Conservation (phyloP, 257 asterid genomes). For the Scutellaria baicalensis region DNA sequence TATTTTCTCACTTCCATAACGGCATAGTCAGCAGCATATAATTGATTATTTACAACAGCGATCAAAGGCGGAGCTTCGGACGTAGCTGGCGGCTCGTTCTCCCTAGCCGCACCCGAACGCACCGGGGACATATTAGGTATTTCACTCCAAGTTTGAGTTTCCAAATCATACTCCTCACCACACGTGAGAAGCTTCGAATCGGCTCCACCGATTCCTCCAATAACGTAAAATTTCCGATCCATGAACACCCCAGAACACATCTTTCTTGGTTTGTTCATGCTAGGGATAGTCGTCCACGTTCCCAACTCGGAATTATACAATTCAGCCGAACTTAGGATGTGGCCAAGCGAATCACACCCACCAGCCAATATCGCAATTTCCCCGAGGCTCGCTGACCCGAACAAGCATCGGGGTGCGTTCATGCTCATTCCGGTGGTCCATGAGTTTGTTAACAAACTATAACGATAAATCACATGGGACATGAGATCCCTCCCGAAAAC, state of each 20-base stretch:
- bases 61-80: conserved; percentile 87
- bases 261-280: conserved; percentile 69
- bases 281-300: conserved; percentile 56
- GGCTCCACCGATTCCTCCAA: conserved; percentile 56
- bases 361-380: conserved; percentile 89
- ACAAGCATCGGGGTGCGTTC: conserved; percentile 46
- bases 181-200: conserved; percentile 29
- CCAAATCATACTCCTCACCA: conserved; percentile 45
- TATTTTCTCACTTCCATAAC: conserved; percentile 72
- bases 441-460: conserved; percentile 56
- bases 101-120: conserved; percentile 46
- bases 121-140: conserved; percentile 80
- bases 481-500: conserved; percentile 76
- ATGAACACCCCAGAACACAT: conserved; percentile 90
- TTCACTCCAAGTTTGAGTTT: conserved; percentile 56
- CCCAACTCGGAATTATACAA: conserved; percentile 40
- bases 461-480: conserved; percentile 71
- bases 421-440: conserved; percentile 51
- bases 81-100: conserved; percentile 44
- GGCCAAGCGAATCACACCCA: conserved; percentile 54
- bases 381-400: conserved; percentile 87
- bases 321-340: conserved; percentile 53
- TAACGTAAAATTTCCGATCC: conserved; percentile 62
- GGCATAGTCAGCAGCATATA: conserved; percentile 84
- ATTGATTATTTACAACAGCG: conserved; percentile 69